Evolutionary conservation across 768 basidiomycete genomes (phyloP).

Genomic region (Pleurotus cornucopiae): DNA sequence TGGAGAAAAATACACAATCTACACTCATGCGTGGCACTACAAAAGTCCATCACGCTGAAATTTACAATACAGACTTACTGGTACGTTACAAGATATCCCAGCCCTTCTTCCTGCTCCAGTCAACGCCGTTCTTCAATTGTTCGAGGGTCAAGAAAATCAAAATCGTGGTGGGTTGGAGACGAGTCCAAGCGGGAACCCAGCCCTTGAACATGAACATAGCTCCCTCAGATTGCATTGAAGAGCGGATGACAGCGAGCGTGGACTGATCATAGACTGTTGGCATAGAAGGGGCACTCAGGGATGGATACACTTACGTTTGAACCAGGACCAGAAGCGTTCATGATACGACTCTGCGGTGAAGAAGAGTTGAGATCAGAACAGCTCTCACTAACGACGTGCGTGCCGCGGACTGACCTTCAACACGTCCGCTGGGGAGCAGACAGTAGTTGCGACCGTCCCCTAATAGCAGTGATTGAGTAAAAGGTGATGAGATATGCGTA

Average conservation of each 20-base stretch:
- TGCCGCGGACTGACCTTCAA: slow-evolving; percentile 49
- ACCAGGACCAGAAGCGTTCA: slow-evolving; percentile 84
- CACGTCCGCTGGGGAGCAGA: slow-evolving; percentile 87
- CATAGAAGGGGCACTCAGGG: not conserved
- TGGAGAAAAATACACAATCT: not conserved
- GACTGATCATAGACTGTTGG: slow-evolving; percentile 37
- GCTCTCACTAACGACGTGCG: not conserved
- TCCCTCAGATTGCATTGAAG: slow-evolving; percentile 70
- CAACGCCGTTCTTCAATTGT: slow-evolving; percentile 71
- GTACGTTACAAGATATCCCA: slow-evolving; percentile 3
- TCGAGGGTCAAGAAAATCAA: slow-evolving; percentile 84
- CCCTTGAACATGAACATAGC: slow-evolving; percentile 92
- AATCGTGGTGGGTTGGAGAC: slow-evolving; percentile 85
- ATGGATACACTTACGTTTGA: slow-evolving; percentile 48
- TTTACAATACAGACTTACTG: not conserved
- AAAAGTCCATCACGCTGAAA: not conserved
- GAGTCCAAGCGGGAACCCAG: slow-evolving; percentile 84
- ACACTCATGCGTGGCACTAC: not conserved
- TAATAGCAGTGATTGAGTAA: slow-evolving; percentile 17
- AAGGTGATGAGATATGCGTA: not conserved
- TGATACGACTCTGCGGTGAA: slow-evolving; percentile 63
- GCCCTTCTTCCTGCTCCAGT: slow-evolving; percentile 48
- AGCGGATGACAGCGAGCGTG: slow-evolving; percentile 63
- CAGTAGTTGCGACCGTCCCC: slow-evolving; percentile 87
- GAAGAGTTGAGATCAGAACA: not conserved